Conservation (phyloP, 805 yeast species). For the Wickerhamomyces canadensis region DNA sequence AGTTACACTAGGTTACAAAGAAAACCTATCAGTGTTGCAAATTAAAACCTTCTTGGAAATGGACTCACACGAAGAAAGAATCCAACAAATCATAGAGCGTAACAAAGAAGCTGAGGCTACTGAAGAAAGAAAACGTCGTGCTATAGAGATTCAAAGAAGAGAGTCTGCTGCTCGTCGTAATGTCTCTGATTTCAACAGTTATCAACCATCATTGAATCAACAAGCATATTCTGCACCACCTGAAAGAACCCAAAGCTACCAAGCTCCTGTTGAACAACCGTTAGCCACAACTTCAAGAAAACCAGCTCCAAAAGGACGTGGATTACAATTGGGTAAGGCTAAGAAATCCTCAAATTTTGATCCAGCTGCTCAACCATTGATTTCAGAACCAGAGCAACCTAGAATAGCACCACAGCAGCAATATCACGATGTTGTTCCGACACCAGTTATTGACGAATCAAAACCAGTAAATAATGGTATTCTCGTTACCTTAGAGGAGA, state of each 20-base stretch:
- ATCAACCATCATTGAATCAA: constrained; percentile 10
- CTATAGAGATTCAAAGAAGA: constrained; percentile 80
- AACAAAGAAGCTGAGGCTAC: constrained; percentile 96
- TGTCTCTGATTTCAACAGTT: constrained; percentile 13
- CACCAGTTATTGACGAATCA: constrained; percentile 20
- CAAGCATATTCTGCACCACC: too few species aligned
- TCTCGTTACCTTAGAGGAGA: constrained; percentile 71
- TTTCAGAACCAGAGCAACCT: constrained; percentile 24
- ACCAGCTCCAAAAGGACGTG: constrained; percentile 53
- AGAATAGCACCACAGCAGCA: constrained; percentile 8
- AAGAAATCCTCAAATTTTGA: constrained; percentile 18
- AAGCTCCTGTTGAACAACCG: constrained; percentile 20
- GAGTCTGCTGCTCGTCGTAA: constrained; percentile 58
- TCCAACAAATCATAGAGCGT: constrained; percentile 94
- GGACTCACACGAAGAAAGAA: constrained; percentile 98
- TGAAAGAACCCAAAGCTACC: constrained; percentile 9
- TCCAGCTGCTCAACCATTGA: constrained; percentile 26
- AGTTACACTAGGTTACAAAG: constrained; percentile 83
- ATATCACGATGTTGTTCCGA: constrained; percentile 11
- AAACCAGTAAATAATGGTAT: constrained; percentile 64
- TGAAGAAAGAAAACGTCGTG: constrained; percentile 94
- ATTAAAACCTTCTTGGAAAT: constrained; percentile 86
- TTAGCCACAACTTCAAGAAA: constrained; percentile 12
- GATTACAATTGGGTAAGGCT: constrained; percentile 69
- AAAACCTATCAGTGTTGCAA: constrained; percentile 75